A percentile compares a stretch with the other conserved stretches of the same genome.
These are phyloP conservation scores for Kalanchoe fedtschenkoi DNA, from an alignment of 164 flowering plant species.

Conservation along the genomic window DNA sequence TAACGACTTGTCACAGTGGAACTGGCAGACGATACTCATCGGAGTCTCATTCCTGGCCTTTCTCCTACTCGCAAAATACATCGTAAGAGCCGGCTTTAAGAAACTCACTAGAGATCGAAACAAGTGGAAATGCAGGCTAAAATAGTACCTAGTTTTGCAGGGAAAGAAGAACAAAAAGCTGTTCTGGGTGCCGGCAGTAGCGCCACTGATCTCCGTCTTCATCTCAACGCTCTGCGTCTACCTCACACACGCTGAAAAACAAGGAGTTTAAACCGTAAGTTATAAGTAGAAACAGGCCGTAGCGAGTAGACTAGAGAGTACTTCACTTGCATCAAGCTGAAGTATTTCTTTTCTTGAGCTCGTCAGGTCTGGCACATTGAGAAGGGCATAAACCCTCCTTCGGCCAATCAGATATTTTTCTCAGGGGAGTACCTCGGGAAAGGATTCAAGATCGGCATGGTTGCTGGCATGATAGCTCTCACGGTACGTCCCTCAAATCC, in stretches of 20 bases:
- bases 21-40: constrained; percentile 39
- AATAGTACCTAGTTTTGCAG: constrained; percentile 21
- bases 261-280: constrained; percentile 87
- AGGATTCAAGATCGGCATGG: constrained; percentile 42
- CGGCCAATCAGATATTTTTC: constrained; percentile 38
- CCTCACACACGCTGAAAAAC: constrained; percentile 66
- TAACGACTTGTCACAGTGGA: constrained; percentile 35
- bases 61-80: constrained; percentile 41
- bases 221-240: constrained; percentile 76
- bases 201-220: constrained; percentile 74
- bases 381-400: constrained; percentile 47
- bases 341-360: too few relatives aligned
- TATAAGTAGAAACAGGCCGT: too few relatives aligned
- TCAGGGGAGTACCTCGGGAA: constrained; percentile 23
- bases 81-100: constrained; percentile 30
- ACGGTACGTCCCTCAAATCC: constrained; percentile 31
- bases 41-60: constrained; percentile 59
- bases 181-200: constrained; percentile 90
- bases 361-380: constrained; percentile 26
- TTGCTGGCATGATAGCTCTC: constrained; percentile 52
- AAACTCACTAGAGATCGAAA: neutral
- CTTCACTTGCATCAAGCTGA: too few relatives aligned
- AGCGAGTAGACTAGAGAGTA: too few relatives aligned
- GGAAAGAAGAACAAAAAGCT: constrained; percentile 76
- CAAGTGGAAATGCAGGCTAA: neutral